Evolutionary conservation across 441 rosid genomes (phyloP).

Genomic region (Melastoma candidum): DNA sequence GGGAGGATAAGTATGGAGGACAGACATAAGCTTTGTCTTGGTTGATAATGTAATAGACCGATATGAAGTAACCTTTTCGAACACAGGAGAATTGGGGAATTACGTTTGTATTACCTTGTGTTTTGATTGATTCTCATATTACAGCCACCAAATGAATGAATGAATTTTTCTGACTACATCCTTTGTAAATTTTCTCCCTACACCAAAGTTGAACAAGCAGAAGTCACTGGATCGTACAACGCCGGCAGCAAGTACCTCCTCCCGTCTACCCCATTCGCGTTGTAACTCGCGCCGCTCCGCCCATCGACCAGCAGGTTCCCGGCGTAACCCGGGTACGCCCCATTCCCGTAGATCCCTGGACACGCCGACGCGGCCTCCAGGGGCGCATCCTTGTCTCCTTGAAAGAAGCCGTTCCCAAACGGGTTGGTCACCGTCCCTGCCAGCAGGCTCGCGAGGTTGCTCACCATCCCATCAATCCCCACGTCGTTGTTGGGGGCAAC

Average conservation of each 20-base stretch:
- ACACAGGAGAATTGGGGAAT: too few species aligned
- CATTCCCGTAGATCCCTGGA: constrained; percentile 41
- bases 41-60: too few species aligned
- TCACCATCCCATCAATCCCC: constrained; percentile 69
- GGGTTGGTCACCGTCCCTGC: constrained; percentile 77
- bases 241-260: constrained; percentile 71
- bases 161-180: background rate
- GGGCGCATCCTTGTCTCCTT: constrained; percentile 50
- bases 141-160: too few species aligned
- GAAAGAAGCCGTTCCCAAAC: constrained; percentile 51
- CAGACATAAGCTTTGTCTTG: too few species aligned
- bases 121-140: too few species aligned
- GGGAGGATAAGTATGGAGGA: too few species aligned
- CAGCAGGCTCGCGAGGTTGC: constrained; percentile 52
- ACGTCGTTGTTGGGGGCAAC: constrained; percentile 67
- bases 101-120: too few species aligned
- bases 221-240: constrained; percentile 48
- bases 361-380: constrained; percentile 57
- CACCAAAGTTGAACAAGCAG: constrained; percentile 42
- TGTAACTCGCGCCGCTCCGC: constrained; percentile 41
- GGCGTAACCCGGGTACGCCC: constrained; percentile 13
- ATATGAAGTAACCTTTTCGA: too few species aligned
- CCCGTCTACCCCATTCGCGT: constrained; percentile 45
- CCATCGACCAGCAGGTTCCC: constrained; percentile 37
- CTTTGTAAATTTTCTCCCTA: constrained; percentile 7